Evolutionary conservation across 768 basidiomycete genomes (phyloP).

Genomic region (Mycena albidolilacea): DNA sequence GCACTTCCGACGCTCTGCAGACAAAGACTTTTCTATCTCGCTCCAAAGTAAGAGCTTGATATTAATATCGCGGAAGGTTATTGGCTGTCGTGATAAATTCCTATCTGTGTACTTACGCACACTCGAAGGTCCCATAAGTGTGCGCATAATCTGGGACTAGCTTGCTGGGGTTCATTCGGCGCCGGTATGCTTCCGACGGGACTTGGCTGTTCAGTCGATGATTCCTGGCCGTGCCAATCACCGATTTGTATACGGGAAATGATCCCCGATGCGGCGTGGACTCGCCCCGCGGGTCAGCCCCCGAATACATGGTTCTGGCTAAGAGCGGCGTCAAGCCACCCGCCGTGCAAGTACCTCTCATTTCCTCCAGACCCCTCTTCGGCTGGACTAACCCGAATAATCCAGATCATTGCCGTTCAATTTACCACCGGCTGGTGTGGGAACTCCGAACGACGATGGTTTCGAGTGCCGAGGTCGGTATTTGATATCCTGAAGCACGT

Average conservation of each 20-base stretch:
- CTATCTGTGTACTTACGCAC: neutral
- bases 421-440: too few relatives aligned
- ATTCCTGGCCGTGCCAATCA: neutral
- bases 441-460: too few relatives aligned
- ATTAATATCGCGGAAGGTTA: neutral
- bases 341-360: too few relatives aligned
- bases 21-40: neutral
- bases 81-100: neutral
- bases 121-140: neutral
- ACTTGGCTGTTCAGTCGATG: neutral
- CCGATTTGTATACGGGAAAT: neutral
- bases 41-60: neutral
- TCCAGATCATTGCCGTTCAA: too few relatives aligned
- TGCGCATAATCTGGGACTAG: neutral
- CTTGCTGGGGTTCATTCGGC: neutral
- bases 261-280: neutral
- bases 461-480: too few relatives aligned
- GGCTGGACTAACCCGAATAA: too few relatives aligned
- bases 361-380: too few relatives aligned
- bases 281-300: neutral
- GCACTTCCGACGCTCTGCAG: neutral
- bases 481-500: too few relatives aligned
- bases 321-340: neutral
- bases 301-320: neutral
- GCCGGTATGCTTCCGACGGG: neutral